Evolutionary conservation across 768 basidiomycete species (phyloP), one percentile per base, ranked within the genome.

Genomic region (Mycena kentingensis): DNA sequence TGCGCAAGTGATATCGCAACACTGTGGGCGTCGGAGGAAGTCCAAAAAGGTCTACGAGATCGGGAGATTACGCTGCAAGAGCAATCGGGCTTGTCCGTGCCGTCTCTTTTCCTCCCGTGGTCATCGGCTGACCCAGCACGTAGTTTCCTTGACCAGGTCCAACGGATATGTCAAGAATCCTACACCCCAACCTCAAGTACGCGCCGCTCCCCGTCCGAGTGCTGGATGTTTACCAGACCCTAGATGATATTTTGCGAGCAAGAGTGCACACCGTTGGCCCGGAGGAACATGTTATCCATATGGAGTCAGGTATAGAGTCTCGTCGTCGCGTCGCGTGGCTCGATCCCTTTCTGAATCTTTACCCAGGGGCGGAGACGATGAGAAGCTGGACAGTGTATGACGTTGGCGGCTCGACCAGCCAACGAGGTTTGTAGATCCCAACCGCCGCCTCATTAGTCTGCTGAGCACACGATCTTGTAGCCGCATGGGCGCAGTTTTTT

Each of bases 401-500:
- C 55, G 81, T 87, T 16, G 83, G 84, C 21, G 87, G 85, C 1
- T 76, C 77, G 47, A 71, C 78, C 27, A 75, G 76, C 48, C 80
- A 84, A 60, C 68, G 83, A 68, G 79, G 83, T 82, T 57, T 45
- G 72, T 58, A 36, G 24, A 18, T 2, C 12, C 22, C 28, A 5
- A 12, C 38, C 48, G 25, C 32, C 35, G 13, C 32, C 48, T 44
- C 25, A 42, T n/a, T n/a, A n/a, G n/a, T n/a, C n/a, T n/a, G n/a
- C n/a, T n/a, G n/a, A n/a, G n/a, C n/a, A n/a, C n/a, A 12, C 46
- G 13, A 24, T 24, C 19, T 31, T 31, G 18, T 47, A 84, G 84
- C 79, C 49, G 77, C 78, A 4, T 87, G 85, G 86, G 81, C 80
- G 1, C 83, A 85, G 24, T 88, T 81, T 63, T 86, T 88, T 52